Conservation (phyloP, 2,329 filamentous ascomycete genomes). For the Verticillium longisporum region DNA sequence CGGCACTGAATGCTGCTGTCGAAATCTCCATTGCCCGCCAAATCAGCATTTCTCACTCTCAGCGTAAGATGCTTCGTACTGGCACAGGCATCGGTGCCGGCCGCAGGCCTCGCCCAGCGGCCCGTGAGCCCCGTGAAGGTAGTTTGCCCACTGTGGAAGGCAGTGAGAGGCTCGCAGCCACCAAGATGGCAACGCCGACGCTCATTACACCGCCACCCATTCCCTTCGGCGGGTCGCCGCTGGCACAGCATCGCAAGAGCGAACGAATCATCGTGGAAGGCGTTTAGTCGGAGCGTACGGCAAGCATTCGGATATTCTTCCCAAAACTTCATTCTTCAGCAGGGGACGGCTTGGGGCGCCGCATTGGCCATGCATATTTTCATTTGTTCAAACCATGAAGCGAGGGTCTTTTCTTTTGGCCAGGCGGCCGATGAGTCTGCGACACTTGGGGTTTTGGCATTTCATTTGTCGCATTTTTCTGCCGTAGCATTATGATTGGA, state of each 20-base stretch:
- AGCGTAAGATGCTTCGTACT: slow-evolving; percentile 48
- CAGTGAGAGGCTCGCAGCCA: slow-evolving; percentile 9
- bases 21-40: slow-evolving; percentile 63
- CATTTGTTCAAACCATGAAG: background rate
- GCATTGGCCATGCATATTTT: background rate
- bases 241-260: slow-evolving; percentile 40
- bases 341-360: background rate
- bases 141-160: background rate
- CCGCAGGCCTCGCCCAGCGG: slow-evolving; percentile 8
- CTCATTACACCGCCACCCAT: slow-evolving; percentile 30
- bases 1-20: slow-evolving; percentile 45
- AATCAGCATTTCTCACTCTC: slow-evolving; percentile 58
- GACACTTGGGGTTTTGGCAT: background rate
- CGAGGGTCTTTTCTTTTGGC: background rate
- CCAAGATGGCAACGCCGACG: slow-evolving; percentile 36
- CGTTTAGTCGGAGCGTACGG: background rate
- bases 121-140: slow-evolving; percentile 11
- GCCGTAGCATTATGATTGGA: background rate
- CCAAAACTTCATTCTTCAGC: background rate
- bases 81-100: background rate
- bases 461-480: background rate
- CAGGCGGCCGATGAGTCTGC: background rate
- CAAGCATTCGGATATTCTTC: background rate
- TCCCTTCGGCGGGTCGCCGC: slow-evolving; percentile 19
- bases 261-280: slow-evolving; percentile 46